Conservation (phyloP, 1,139 yeast genomes). For the Saccharomyces pastorianus region DNA sequence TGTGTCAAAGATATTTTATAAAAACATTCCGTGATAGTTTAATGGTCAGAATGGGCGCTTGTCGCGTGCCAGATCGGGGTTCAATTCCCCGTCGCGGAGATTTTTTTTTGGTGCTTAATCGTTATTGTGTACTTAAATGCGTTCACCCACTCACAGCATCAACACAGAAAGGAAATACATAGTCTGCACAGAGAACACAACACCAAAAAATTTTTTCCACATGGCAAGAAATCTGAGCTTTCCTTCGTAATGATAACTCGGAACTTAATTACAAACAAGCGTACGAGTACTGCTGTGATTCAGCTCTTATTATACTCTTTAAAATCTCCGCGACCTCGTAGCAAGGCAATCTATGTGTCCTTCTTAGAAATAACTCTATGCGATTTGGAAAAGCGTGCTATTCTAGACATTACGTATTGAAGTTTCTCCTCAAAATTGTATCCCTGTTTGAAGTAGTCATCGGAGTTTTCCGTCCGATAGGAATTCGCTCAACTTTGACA, state of each 20-base stretch:
- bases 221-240: too few relatives aligned
- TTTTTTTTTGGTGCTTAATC: constrained; percentile 10
- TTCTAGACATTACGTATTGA: neutral
- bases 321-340: too few relatives aligned
- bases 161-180: too few relatives aligned
- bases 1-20: too few relatives aligned
- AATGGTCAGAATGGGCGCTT: constrained; percentile 35
- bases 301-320: too few relatives aligned
- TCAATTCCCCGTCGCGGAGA: constrained; percentile 36
- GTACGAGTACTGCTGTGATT: too few relatives aligned
- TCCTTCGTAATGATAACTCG: too few relatives aligned
- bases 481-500: constrained; percentile 1
- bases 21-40: constrained; percentile 34
- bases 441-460: neutral
- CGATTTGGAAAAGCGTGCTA: neutral
- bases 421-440: neutral
- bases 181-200: too few relatives aligned
- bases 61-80: constrained; percentile 36
- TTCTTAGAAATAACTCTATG: neutral
- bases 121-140: too few relatives aligned
- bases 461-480: neutral
- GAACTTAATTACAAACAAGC: too few relatives aligned
- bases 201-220: too few relatives aligned
- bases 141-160: too few relatives aligned
- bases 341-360: neutral